Percentiles rank a stretch among this genome's conserved stretches.
Evolutionary conservation across 352 stramenopile genomes (phyloP).

Genomic region (Thraustochytrium sp.): DNA sequence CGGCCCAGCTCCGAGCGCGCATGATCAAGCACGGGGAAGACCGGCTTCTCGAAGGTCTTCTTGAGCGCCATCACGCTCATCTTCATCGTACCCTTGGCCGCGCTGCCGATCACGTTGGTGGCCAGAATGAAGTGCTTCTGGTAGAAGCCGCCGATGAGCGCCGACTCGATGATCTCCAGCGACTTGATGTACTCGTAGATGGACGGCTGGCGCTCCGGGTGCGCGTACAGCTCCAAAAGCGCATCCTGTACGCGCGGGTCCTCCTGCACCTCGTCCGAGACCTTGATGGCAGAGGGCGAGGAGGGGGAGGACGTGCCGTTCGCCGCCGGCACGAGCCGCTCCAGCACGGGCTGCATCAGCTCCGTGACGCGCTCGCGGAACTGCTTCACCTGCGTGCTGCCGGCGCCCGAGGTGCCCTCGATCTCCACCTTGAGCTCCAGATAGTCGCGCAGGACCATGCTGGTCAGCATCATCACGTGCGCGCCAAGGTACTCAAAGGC

Average conservation of each 20-base stretch:
- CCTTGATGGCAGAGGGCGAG: too few relatives aligned
- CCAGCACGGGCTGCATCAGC: slow-evolving; percentile 46
- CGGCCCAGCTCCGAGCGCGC: slow-evolving; percentile 45
- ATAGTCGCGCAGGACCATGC: slow-evolving; percentile 51
- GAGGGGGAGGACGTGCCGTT: neutral
- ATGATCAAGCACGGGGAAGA: slow-evolving; percentile 48
- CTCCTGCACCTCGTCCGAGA: neutral
- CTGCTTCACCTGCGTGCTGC: slow-evolving; percentile 42
- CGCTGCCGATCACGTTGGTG: slow-evolving; percentile 50
- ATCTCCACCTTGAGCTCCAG: slow-evolving; percentile 52
- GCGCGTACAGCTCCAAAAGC: slow-evolving; percentile 46
- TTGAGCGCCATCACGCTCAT: slow-evolving; percentile 48
- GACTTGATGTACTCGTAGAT: slow-evolving; percentile 50
- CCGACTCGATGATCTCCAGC: slow-evolving; percentile 50
- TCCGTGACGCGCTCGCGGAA: slow-evolving; percentile 27
- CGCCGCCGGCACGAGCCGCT: neutral
- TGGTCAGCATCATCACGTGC: slow-evolving; percentile 52
- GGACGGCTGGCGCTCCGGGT: slow-evolving; percentile 45
- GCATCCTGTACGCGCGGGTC: slow-evolving; percentile 44
- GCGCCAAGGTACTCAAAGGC: slow-evolving; percentile 50
- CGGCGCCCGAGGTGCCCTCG: slow-evolving; percentile 49
- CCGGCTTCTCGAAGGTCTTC: slow-evolving; percentile 46
- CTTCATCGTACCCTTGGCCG: slow-evolving; percentile 51
- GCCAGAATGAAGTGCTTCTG: slow-evolving; percentile 52
- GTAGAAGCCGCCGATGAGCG: slow-evolving; percentile 49